Evolutionary conservation across 2,329 filamentous ascomycete genomes (phyloP), one percentile per base, ranked within the genome.

Genomic region (Colletotrichum cuscutae): DNA sequence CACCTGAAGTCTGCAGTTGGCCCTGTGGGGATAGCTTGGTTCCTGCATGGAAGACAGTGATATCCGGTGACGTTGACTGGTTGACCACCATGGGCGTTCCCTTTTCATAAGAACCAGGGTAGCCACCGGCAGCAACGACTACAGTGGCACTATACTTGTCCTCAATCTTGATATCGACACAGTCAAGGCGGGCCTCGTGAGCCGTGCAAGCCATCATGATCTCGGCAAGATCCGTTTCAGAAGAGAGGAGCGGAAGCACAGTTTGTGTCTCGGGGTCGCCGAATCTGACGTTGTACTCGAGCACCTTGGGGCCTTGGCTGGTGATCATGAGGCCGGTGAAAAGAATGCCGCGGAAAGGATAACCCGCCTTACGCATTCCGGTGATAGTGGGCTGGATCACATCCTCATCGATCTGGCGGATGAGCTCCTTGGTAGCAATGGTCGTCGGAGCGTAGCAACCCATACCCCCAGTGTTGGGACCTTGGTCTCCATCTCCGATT

Each of bases 271-370:
- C 95, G 1, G 95, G 95, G 78, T 97, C 95, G 53, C 95, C 95
- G 79, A 97, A 97, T 65, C 95, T 90, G 46, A 96, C 94, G 77
- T 97, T 97, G 85, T 97, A 97, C 82, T 97, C 95, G 59, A 97
- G 87, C 7, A 94, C 91, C 81, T 93, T 94, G 11, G 94, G 91
- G 0, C 95, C 94, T 53, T 86, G 81, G 75, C 90, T 89, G 19
- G 94, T 95, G 83, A 97, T 92, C 94, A 97, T 97, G 37, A 97
- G 83, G 7, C 95, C 95, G 1, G 93, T 95, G 82, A 95, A 95
- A 8, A 95, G 86, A 35, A 93, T 89, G 65, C 94, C 93, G 54
- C 88, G 84, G 80, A 93, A 93, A 12, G 88, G 89, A 54, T 90
- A 89, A 82, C 91, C 90, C 80, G 98, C 96, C 74, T 89, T 89